These are phyloP conservation scores for Fragilariopsis cylindrus DNA, from an alignment of 108 stramenopile species.

Conservation along the genomic window DNA sequence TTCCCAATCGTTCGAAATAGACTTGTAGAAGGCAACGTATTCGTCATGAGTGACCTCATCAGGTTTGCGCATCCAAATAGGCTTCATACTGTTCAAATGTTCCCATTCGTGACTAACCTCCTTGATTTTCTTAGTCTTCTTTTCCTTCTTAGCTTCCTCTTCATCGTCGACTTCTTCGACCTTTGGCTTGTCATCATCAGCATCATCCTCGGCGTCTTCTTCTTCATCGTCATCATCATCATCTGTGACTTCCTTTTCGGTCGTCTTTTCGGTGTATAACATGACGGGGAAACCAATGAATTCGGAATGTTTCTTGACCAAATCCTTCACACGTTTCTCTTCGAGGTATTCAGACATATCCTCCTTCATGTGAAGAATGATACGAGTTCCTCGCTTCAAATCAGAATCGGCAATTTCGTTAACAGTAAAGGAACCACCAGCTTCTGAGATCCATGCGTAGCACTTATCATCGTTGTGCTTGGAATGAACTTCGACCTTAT, in stretches of 20 bases:
- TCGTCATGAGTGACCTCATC: slow-evolving; percentile 99
- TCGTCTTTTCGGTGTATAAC: slow-evolving; percentile 99
- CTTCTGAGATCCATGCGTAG: slow-evolving; percentile 95
- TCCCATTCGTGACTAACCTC: slow-evolving; percentile 99
- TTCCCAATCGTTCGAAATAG: slow-evolving; percentile 99
- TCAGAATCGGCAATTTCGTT: slow-evolving; percentile 75
- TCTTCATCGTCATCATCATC: slow-evolving; percentile 98
- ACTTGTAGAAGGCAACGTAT: slow-evolving; percentile 99
- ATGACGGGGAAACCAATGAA: slow-evolving; percentile 99
- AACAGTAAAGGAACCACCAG: slow-evolving; percentile 98
- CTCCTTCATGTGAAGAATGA: slow-evolving; percentile 99
- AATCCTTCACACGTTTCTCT: slow-evolving; percentile 97
- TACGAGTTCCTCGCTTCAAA: slow-evolving; percentile 96
- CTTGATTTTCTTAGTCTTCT: slow-evolving; percentile 99
- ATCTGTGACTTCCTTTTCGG: slow-evolving; percentile 99
- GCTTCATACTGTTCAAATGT: slow-evolving; percentile 99
- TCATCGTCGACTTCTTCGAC: slow-evolving; percentile 97
- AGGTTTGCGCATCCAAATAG: slow-evolving; percentile 99
- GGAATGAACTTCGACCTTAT: slow-evolving; percentile 96
- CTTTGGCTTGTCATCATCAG: slow-evolving; percentile 91
- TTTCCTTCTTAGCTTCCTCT: slow-evolving; percentile 96
- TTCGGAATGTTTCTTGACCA: slow-evolving; percentile 99
- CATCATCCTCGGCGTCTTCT: slow-evolving; percentile 89
- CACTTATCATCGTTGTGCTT: slow-evolving; percentile 97
- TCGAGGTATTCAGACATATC: slow-evolving; percentile 99